phyloP scores from a whole-genome alignment of 192 early-diverging fungal genomes.

The Rhizoclosmatium globosum region DNA sequence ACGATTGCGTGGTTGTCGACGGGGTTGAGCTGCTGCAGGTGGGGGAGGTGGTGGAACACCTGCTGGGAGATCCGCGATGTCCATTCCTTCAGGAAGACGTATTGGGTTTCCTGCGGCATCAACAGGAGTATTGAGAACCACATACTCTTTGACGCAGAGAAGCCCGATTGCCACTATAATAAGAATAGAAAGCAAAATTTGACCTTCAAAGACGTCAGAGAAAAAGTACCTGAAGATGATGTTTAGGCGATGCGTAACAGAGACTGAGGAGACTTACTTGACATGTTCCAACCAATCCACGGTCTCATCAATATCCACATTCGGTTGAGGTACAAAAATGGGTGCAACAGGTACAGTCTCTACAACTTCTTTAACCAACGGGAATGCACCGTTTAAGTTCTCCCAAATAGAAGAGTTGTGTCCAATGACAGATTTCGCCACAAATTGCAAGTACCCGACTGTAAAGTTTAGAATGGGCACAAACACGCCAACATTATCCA shows the following conservation, averaged over 20 bases:
- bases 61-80: background rate
- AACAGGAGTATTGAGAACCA: conserved; percentile 71
- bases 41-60: background rate
- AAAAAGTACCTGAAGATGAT: conserved; percentile 44
- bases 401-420: background rate
- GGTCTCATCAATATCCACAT: too few relatives aligned
- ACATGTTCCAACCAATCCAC: too few relatives aligned
- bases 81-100: conserved; percentile 27
- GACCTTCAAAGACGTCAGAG: conserved; percentile 79
- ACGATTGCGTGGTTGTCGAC: background rate
- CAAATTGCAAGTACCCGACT: conserved; percentile 8
- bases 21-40: background rate
- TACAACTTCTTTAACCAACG: too few relatives aligned
- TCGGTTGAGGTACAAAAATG: too few relatives aligned
- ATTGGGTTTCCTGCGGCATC: conserved; percentile 49
- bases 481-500: background rate
- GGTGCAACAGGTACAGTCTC: too few relatives aligned
- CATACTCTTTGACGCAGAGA: conserved; percentile 90
- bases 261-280: too few relatives aligned
- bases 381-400: conserved; percentile 1
- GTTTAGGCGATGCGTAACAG: background rate
- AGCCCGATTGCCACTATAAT: conserved; percentile 82
- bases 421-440: background rate
- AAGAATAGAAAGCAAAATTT: conserved; percentile 77
- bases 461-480: conserved; percentile 21